Base-by-base conservation (phyloP, 257 asterid species). In the Thymus mandschuricus region DNA sequence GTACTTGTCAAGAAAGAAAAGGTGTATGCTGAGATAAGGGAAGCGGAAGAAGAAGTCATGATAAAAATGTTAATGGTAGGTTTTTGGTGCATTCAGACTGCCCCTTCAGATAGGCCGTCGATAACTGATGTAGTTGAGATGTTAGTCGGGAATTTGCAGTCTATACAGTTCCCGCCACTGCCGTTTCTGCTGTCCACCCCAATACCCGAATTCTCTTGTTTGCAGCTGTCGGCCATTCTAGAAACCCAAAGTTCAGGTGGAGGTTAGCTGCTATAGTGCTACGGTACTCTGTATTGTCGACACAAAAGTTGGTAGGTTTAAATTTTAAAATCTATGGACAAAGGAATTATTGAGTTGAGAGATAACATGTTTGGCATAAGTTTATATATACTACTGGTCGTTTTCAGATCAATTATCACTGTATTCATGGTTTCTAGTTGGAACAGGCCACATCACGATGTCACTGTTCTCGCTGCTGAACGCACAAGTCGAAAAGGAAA, bases 1-100 rank as follows among this genome's bases (percentile, higher is more conserved):
- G 64, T 63, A 0, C 66, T 83, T 43, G 56, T 72, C 27, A 72
- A 74, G 52, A 76, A 62, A 9, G 52, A 78, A 1, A 66, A 62
- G 13, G 31, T 77, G 6, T 64, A 76, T 51, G 80, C 54, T 30
- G 7, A 49, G 3, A 68, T 40, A 54, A 48, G 10, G 6, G 76
- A 62, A 34, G 88, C 71, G 34, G 86, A 75, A 65, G 83, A 85
- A 75, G 83, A 85, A 75, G 75, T 50, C 6, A 69, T 69, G 8
- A 79, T 72, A 73, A 87, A 87, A 75, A 79, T 89, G 88, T 61
- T 82, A 9, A 66, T 89, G 66, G 86, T 83, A 1, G 92, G 92
- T 2, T 60, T 86, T 33, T 89, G 91, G 91, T 86, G 96, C 82
- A 86, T 85, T 66, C 93, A 85, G 58, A 81, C 80, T 10, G 77